phyloP scores from a whole-genome alignment of 2,329 filamentous ascomycete species.

The Aspergillus transmontanensis region DNA sequence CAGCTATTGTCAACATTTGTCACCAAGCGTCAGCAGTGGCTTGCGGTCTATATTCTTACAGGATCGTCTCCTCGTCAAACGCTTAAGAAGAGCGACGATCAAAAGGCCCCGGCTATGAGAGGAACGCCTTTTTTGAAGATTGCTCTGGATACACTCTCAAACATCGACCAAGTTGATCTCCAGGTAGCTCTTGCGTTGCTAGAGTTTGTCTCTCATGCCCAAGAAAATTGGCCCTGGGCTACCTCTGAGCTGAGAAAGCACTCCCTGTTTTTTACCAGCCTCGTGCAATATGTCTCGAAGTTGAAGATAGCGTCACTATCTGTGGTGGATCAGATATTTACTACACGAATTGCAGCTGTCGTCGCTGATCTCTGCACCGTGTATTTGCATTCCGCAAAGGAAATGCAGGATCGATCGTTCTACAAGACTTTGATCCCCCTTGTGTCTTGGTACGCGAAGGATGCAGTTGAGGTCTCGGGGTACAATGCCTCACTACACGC shows the following conservation, averaged over 20 bases:
- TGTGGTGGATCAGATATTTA: constrained; percentile 52
- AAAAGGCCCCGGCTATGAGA: constrained; percentile 53
- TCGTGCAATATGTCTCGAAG: constrained; percentile 70
- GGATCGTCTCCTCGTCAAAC: constrained; percentile 81
- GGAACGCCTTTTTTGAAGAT: constrained; percentile 71
- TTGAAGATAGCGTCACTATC: constrained; percentile 57
- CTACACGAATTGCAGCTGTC: constrained; percentile 74
- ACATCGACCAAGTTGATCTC: constrained; percentile 66
- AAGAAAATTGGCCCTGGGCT: constrained; percentile 96
- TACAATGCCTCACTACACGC: constrained; percentile 88
- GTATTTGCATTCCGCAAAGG: constrained; percentile 83
- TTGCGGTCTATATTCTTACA: constrained; percentile 89
- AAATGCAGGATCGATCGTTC: constrained; percentile 69
- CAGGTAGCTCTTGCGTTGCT: constrained; percentile 73
- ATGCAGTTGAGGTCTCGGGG: constrained; percentile 74
- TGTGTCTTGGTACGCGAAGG: constrained; percentile 76
- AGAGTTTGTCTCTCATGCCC: constrained; percentile 82
- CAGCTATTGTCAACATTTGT: constrained; percentile 82
- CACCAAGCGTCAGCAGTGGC: constrained; percentile 90
- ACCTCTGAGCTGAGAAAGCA: constrained; percentile 78
- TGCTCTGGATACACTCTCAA: constrained; percentile 70
- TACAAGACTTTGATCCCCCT: constrained; percentile 73
- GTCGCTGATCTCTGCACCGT: constrained; percentile 88
- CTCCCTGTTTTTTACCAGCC: constrained; percentile 68
- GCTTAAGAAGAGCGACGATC: constrained; percentile 54